phyloP scores from a whole-genome alignment of 2,329 filamentous ascomycete genomes.

The Pseudophaeomoniella oleicola region DNA sequence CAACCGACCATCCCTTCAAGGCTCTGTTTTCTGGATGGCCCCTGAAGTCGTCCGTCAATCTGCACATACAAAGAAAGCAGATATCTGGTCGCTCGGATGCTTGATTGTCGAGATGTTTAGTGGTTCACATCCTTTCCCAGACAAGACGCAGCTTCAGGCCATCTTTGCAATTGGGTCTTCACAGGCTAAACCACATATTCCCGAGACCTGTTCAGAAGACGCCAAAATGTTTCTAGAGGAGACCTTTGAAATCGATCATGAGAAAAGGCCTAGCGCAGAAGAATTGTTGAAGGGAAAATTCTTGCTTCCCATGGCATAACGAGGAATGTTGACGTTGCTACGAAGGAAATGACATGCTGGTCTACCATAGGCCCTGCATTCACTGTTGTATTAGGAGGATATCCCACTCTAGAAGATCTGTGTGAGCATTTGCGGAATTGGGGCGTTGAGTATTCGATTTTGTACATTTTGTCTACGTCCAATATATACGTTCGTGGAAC shows the following conservation, averaged over 20 bases:
- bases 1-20: conserved; percentile 65
- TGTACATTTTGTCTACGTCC: no score
- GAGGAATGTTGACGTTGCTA: no score
- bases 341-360: no score
- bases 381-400: no score
- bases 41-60: conserved; percentile 97
- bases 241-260: conserved; percentile 93
- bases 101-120: conserved; percentile 99
- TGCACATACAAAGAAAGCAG: conserved; percentile 92
- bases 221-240: conserved; percentile 69
- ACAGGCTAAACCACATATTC: conserved; percentile 75
- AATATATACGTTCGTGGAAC: no score
- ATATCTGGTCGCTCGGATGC: conserved; percentile 96
- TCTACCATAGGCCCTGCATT: no score
- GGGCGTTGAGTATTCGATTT: no score
- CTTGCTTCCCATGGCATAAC: conserved; percentile 55
- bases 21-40: conserved; percentile 99
- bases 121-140: conserved; percentile 86
- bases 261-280: conserved; percentile 79
- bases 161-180: conserved; percentile 96
- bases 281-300: conserved; percentile 77
- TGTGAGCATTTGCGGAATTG: no score
- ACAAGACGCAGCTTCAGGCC: conserved; percentile 91
- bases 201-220: conserved; percentile 71
- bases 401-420: no score